Conservation (phyloP, 2,329 filamentous ascomycete genomes). For the Fusarium sp. region DNA sequence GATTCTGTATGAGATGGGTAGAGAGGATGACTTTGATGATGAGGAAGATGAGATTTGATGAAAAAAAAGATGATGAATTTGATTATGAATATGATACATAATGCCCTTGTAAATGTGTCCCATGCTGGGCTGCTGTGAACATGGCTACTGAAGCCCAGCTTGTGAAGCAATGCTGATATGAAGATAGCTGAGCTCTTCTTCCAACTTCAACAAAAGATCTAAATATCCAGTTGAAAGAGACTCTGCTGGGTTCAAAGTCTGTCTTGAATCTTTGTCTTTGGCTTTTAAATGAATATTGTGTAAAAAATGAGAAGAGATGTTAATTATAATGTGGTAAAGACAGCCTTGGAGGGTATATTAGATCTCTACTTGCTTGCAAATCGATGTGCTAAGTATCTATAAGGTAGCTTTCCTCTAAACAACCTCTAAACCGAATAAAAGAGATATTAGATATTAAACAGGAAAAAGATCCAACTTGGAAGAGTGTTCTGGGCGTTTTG, state of each 20-base stretch:
- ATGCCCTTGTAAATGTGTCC: neutral
- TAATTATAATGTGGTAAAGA: neutral
- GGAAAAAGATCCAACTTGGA: neutral
- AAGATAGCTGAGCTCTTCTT: neutral
- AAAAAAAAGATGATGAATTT: neutral
- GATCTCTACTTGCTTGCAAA: neutral
- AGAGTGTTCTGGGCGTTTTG: neutral
- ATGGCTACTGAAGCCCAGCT: neutral
- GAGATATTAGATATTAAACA: neutral
- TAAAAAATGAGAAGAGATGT: neutral
- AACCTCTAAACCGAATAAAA: too few species aligned
- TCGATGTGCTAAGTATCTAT: neutral
- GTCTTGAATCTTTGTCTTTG: neutral
- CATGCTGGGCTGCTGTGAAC: neutral
- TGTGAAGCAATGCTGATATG: neutral
- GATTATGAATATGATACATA: slow-evolving; percentile 3
- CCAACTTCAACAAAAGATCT: neutral
- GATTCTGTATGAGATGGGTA: slow-evolving; percentile 96
- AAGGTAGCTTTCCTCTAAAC: neutral
- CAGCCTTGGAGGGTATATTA: too few species aligned
- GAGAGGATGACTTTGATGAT: slow-evolving; percentile 96
- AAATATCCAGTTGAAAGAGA: neutral
- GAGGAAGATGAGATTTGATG: slow-evolving; percentile 87
- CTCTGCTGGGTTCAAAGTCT: neutral
- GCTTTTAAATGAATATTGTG: neutral